A percentile compares a stretch with the other conserved stretches of the same genome.
Conservation (phyloP, 768 basidiomycete genomes). For the Trametes sanguinea region DNA sequence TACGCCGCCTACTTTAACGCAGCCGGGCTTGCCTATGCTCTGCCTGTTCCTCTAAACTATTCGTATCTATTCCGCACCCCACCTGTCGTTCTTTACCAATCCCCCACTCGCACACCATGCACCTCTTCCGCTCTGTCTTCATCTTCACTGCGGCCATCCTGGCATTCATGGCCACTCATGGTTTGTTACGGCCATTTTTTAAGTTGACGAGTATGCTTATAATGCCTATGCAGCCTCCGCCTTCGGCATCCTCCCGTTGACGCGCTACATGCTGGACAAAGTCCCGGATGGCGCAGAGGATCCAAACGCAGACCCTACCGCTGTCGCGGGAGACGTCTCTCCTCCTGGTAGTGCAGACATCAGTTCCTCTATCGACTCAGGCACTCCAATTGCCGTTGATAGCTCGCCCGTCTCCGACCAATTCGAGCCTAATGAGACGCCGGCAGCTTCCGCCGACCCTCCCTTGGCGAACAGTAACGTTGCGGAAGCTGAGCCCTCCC, state of each 20-base stretch:
- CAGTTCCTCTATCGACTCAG: background rate
- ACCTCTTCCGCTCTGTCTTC: slow-evolving; percentile 25
- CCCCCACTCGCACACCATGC: slow-evolving; percentile 8
- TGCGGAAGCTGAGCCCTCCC: background rate
- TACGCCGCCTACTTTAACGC: slow-evolving; percentile 4
- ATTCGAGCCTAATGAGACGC: background rate
- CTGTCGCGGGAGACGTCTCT: background rate
- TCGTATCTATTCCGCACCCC: slow-evolving; percentile 23
- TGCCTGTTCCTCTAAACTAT: slow-evolving; percentile 16
- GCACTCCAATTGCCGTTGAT: no score
- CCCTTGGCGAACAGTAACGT: background rate
- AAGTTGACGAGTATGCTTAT: background rate
- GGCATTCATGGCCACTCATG: slow-evolving; percentile 9
- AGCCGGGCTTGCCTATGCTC: slow-evolving; percentile 4
- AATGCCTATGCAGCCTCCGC: slow-evolving; percentile 1
- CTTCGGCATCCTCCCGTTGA: slow-evolving; percentile 14
- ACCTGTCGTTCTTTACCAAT: slow-evolving; percentile 18
- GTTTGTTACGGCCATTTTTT: background rate
- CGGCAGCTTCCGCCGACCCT: background rate
- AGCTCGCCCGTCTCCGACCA: no score
- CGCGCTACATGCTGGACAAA: slow-evolving; percentile 20
- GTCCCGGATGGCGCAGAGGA: slow-evolving; percentile 12
- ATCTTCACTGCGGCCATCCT: slow-evolving; percentile 22
- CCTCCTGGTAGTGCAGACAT: background rate
- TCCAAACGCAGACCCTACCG: background rate